A percentile compares a stretch with the other conserved stretches of the same genome.
These are phyloP conservation scores for Diaporthe amygdali DNA, from an alignment of 2,329 filamentous ascomycete species.

Conservation along the genomic window DNA sequence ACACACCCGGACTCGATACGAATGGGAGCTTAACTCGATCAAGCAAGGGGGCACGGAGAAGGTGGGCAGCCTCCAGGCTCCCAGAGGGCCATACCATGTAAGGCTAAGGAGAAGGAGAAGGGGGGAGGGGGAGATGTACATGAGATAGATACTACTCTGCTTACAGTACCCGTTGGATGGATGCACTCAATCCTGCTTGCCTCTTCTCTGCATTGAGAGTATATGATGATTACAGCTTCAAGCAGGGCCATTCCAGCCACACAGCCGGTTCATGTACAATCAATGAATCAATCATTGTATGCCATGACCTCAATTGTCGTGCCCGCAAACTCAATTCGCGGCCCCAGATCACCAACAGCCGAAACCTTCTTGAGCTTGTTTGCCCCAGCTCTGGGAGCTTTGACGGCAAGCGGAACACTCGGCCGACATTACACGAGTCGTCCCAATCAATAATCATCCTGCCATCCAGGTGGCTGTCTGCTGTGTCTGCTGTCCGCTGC, in stretches of 20 bases:
- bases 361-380: conserved; percentile 11
- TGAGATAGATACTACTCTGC: too few relatives aligned
- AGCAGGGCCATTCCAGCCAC: too few relatives aligned
- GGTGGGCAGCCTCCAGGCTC: background rate
- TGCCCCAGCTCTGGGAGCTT: background rate
- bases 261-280: too few relatives aligned
- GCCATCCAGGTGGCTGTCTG: background rate
- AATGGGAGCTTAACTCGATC: conserved; percentile 6
- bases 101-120: background rate
- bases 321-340: background rate
- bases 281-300: too few relatives aligned
- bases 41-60: background rate
- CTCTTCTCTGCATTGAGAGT: too few relatives aligned
- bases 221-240: too few relatives aligned
- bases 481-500: too few relatives aligned
- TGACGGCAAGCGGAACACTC: background rate
- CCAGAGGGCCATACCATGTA: background rate
- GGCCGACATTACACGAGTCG: background rate
- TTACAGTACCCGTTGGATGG: too few relatives aligned
- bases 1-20: conserved; percentile 12
- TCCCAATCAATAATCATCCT: background rate
- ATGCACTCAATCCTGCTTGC: too few relatives aligned
- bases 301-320: background rate
- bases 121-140: background rate
- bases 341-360: background rate